phyloP scores from a whole-genome alignment of 2,329 filamentous ascomycete species.

The Rutstroemia sp. region DNA sequence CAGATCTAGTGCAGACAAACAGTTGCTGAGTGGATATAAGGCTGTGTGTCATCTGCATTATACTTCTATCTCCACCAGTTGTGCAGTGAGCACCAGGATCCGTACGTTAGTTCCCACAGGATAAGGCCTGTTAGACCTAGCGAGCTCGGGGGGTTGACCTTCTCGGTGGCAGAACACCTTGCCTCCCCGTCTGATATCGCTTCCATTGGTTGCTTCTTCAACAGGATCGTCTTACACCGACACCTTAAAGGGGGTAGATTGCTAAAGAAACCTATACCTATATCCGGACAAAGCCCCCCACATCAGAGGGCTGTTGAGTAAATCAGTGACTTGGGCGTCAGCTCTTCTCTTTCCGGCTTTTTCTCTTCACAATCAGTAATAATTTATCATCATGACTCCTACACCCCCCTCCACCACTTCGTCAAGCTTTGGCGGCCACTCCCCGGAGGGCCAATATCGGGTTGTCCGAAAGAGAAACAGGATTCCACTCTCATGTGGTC shows the following conservation, averaged over 20 bases:
- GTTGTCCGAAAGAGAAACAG: slow-evolving; percentile 89
- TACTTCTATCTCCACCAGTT: slow-evolving; percentile 22
- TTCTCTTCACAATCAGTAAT: slow-evolving; percentile 13
- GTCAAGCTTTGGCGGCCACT: slow-evolving; percentile 65
- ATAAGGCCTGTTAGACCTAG: slow-evolving; percentile 15
- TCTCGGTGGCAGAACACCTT: slow-evolving; percentile 3
- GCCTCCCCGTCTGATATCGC: slow-evolving; percentile 3
- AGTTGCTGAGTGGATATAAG: slow-evolving; percentile 22
- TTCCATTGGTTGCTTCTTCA: slow-evolving; percentile 15
- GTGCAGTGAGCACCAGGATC: slow-evolving; percentile 10
- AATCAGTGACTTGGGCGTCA: slow-evolving; percentile 8
- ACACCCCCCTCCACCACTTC: slow-evolving; percentile 73
- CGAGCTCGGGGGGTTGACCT: slow-evolving; percentile 13
- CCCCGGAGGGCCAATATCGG: slow-evolving; percentile 78
- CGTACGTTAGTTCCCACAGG: slow-evolving; percentile 5
- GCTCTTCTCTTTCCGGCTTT: slow-evolving; percentile 9
- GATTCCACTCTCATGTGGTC: slow-evolving; percentile 83
- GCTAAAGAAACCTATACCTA: slow-evolving; percentile 11
- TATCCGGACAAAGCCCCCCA: slow-evolving; percentile 12
- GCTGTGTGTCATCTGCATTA: slow-evolving; percentile 21
- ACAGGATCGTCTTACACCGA: slow-evolving; percentile 11
- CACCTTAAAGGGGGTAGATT: slow-evolving; percentile 4
- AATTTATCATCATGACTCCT: slow-evolving; percentile 51
- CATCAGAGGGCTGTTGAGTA: slow-evolving; percentile 13
- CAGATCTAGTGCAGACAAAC: slow-evolving; percentile 12